Base-by-base conservation (phyloP, 371 early-diverging fungal genomes). In the Apophysomyces variabilis region DNA sequence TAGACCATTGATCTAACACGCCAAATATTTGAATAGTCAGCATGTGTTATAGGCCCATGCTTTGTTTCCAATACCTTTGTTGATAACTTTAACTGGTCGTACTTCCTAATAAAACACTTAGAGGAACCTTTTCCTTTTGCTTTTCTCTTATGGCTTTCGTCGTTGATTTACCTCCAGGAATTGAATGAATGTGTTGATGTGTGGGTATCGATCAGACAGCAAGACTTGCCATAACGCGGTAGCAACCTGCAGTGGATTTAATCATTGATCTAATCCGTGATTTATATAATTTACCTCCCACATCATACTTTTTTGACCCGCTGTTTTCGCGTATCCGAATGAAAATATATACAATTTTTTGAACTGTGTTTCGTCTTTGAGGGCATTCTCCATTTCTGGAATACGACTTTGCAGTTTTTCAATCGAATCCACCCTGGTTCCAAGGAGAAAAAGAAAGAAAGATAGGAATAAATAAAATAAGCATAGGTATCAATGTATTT, bases 61-160 rank as follows among this genome's bases (percentile, higher is more conserved):
- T 26, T 26, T 26, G 32, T 21, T 39, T n/a, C 2, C 39, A n/a
- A 5, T 65, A 70, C 71, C 71, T 56, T 77, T 80, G 59, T 80
- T 80, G 36, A 80, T 77, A 1, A 80, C 78, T 61, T 76, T 75
- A 13, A 77, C 78, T 3, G 80, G 80, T 8, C 71, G 68, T n/a
- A 32, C 56, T 47, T 67, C 66, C 79, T 79, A 64, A 1, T n/a
- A 16, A 38, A 45, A 39, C 13, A 47, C 1, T 26, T 26, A 26
- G 32, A 26, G 3, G 3, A 26, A 26, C 3, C 32, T 3, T 26
- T 26, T 32, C 6, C 37, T 11, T 43, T n/a, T 7, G 57, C 39
- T 13, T 45, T 37, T 4, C n/a, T n/a, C 9, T 43, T 16, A n/a
- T 47, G 4, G 4, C 1, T 18, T 50, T 50, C 21, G 4, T 1